phyloP scores from a whole-genome alignment of 2,329 filamentous ascomycete genomes.

The Myriosclerotinia curreyana region DNA sequence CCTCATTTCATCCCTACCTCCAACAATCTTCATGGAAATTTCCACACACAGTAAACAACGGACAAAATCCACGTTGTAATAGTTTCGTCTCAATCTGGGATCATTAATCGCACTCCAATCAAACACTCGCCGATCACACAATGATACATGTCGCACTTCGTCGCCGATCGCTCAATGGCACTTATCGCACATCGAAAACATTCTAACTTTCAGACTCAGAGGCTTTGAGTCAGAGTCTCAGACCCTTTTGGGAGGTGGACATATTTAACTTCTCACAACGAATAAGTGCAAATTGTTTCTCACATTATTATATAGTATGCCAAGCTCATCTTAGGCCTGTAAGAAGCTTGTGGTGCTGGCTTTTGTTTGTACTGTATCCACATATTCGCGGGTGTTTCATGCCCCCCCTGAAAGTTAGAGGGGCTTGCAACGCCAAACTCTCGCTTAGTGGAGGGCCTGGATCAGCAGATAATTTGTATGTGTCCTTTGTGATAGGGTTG shows the following conservation, averaged over 20 bases:
- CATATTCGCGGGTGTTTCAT: conserved; percentile 9
- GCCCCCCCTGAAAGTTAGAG: conserved; percentile 1
- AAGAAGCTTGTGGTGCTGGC: not conserved
- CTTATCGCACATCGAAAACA: too few species aligned
- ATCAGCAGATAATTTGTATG: not conserved
- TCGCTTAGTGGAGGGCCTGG: not conserved
- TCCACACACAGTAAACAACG: too few species aligned
- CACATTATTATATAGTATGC: not conserved
- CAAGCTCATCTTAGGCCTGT: not conserved
- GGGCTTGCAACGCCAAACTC: not conserved
- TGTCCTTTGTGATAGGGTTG: too few species aligned
- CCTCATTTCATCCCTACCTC: not conserved
- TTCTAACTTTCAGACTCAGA: too few species aligned
- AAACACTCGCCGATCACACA: too few species aligned
- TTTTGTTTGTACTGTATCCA: not conserved
- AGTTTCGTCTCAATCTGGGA: too few species aligned
- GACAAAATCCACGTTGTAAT: too few species aligned
- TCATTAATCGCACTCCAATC: too few species aligned
- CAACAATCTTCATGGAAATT: too few species aligned
- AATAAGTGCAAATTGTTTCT: not conserved
- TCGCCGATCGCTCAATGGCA: too few species aligned
- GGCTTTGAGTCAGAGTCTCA: not conserved
- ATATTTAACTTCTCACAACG: not conserved
- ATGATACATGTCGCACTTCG: too few species aligned
- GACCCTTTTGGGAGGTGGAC: not conserved